Evolutionary conservation across 805 yeast species (phyloP).

Genomic region (fission yeast (Schizosaccharomyces pombe)): DNA sequence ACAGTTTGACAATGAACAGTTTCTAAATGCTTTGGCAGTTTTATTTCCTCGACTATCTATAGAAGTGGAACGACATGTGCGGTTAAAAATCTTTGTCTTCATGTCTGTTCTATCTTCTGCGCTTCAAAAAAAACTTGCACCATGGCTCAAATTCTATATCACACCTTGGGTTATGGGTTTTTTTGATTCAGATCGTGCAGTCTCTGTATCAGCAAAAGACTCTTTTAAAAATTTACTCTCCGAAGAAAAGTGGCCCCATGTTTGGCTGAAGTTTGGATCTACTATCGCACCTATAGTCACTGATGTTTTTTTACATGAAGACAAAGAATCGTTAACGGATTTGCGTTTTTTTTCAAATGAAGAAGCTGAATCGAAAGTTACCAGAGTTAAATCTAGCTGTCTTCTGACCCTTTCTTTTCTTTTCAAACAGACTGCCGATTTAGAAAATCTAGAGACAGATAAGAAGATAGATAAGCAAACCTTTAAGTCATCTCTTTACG

Average conservation of each 20-base stretch:
- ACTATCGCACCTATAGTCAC: background rate
- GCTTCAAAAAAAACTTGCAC: background rate
- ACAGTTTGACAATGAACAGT: background rate
- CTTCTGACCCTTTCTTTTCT: background rate
- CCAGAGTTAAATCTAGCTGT: background rate
- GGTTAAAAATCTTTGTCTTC: background rate
- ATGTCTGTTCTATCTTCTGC: background rate
- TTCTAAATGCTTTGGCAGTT: background rate
- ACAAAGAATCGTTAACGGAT: background rate
- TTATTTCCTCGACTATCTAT: slow-evolving; percentile 1
- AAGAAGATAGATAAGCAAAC: too few species aligned
- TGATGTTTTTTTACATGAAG: background rate
- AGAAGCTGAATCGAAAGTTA: background rate
- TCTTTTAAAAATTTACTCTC: background rate
- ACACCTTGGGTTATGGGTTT: background rate
- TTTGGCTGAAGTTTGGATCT: background rate
- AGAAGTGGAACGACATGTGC: background rate
- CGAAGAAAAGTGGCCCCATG: background rate
- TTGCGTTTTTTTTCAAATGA: background rate
- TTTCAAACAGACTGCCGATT: background rate
- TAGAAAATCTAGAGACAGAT: too few species aligned
- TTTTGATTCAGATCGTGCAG: background rate
- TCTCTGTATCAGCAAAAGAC: background rate
- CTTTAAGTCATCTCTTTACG: too few species aligned
- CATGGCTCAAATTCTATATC: background rate